Evolutionary conservation across 2,329 filamentous ascomycete genomes (phyloP).

Genomic region (Penicillium verrucosum): DNA sequence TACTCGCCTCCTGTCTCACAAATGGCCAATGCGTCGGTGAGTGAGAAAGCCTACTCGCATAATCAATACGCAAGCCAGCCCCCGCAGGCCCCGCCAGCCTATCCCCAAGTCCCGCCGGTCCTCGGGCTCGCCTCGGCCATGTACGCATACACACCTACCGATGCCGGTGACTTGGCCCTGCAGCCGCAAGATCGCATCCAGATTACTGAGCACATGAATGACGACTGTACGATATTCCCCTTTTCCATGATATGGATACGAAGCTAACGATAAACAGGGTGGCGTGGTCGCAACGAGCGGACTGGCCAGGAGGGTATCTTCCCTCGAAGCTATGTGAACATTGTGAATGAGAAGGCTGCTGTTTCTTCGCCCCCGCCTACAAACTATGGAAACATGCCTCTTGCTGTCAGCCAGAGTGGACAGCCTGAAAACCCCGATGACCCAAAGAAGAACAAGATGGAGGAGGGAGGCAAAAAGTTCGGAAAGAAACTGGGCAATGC

Average conservation of each 20-base stretch:
- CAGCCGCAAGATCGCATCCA: slow-evolving; percentile 75
- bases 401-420: slow-evolving; percentile 65
- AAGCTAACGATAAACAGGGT: slow-evolving; percentile 37
- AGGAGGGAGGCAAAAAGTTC: slow-evolving; percentile 85
- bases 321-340: slow-evolving; percentile 80
- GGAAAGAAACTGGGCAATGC: slow-evolving; percentile 87
- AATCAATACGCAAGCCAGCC: slow-evolving; percentile 30
- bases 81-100: slow-evolving; percentile 53
- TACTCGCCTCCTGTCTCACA: slow-evolving; percentile 40
- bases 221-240: slow-evolving; percentile 62
- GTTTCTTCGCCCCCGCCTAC: slow-evolving; percentile 40
- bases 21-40: slow-evolving; percentile 38
- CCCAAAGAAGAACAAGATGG: slow-evolving; percentile 59
- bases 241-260: neutral
- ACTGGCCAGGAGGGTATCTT: slow-evolving; percentile 89
- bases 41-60: slow-evolving; percentile 40
- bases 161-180: slow-evolving; percentile 77
- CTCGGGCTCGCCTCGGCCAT: slow-evolving; percentile 74
- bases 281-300: slow-evolving; percentile 84
- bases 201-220: slow-evolving; percentile 90
- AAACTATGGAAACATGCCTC: slow-evolving; percentile 62
- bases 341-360: slow-evolving; percentile 61
- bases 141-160: slow-evolving; percentile 76
- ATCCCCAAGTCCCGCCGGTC: slow-evolving; percentile 50
- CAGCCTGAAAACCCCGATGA: slow-evolving; percentile 42